Conservation (phyloP, 129 eudicot genomes). For the Flaveria linearis region DNA sequence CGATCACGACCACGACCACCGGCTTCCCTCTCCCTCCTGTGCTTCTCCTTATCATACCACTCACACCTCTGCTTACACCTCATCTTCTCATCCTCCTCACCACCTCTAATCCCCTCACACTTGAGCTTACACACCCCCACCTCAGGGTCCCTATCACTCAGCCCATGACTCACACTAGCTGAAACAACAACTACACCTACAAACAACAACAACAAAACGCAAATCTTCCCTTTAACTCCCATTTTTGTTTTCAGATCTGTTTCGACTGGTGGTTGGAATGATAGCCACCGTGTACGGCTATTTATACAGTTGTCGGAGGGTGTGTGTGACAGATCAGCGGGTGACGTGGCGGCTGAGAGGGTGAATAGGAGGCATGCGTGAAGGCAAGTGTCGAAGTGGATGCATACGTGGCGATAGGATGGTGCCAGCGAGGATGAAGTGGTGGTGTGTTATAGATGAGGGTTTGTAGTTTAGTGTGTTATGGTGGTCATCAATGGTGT, state of each 20-base stretch:
- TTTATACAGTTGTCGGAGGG: not conserved
- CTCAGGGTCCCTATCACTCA: conserved; percentile 41
- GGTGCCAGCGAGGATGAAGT: conserved; percentile 19
- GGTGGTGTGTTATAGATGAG: not conserved
- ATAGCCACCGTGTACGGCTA: not conserved
- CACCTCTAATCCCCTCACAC: conserved; percentile 38
- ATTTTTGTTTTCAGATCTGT: not conserved
- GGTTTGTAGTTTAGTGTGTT: not conserved
- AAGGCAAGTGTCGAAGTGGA: conserved; percentile 25
- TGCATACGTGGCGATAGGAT: conserved; percentile 29
- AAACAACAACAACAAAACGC: conserved; percentile 30
- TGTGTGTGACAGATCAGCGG: not conserved
- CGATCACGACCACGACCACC: not conserved
- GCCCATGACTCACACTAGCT: conserved; percentile 20
- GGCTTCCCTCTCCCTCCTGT: conserved; percentile 18
- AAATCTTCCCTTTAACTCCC: conserved; percentile 34
- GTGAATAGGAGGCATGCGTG: conserved; percentile 2
- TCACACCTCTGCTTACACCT: conserved; percentile 41
- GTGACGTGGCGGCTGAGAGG: conserved; percentile 47
- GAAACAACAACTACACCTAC: conserved; percentile 26
- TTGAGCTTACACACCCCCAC: conserved; percentile 39
- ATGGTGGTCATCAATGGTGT: not conserved
- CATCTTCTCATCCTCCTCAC: not conserved
- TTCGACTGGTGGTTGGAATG: no score
- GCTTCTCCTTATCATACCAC: conserved; percentile 27